Base-by-base conservation (phyloP, 1,139 yeast species). In the Saccharomyces pastorianus region DNA sequence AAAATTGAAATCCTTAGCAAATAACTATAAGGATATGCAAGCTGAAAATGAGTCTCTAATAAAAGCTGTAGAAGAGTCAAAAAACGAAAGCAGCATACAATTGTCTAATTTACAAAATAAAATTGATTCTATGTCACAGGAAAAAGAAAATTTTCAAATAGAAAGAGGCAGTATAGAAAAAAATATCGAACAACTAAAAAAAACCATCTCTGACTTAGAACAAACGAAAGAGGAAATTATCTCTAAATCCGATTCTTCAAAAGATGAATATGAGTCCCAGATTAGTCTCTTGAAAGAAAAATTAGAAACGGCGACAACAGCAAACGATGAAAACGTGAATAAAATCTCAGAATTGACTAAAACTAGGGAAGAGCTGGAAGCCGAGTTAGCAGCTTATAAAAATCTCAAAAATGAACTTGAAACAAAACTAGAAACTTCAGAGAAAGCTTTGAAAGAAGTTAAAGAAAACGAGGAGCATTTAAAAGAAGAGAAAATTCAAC, bases 1-100 rank as follows among this genome's bases (percentile, higher is more conserved):
- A 28, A 73, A 71, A 55, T 52, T 73, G 38, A 70, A 72, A 59
- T 64, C 71, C 1, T 52, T 72, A 9, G 74, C 74, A 1, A 59
- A 55, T 8, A 60, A 63, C 5, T 69, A 63, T 51, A 66, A 67
- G 34, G 67, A 67, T 13, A 49, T 71, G 7, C 61, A 65, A 32
- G 31, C 56, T 4, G 66, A 64, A 23, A 66, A 65, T 49, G 59
- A 61, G n/a, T 48, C 34, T 3, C 53, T 66, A 38, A 64, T 62
- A 34, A 47, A 53, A 6, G 41, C 57, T 8, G 7, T 65, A 3
- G 27, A 54, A 3, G 51, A 60, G 5, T 14, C 52, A 3, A 50
- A 50, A 14, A 49, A 46, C 4, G 52, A 47, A 2, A 47, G 51
- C 25, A 31, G 32, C n/a, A 42, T 50, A 9, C 52, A 52, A 9